These are phyloP conservation scores for Gloeopeniophorella convolvens DNA, from an alignment of 768 basidiomycete genomes.

Conservation along the genomic window DNA sequence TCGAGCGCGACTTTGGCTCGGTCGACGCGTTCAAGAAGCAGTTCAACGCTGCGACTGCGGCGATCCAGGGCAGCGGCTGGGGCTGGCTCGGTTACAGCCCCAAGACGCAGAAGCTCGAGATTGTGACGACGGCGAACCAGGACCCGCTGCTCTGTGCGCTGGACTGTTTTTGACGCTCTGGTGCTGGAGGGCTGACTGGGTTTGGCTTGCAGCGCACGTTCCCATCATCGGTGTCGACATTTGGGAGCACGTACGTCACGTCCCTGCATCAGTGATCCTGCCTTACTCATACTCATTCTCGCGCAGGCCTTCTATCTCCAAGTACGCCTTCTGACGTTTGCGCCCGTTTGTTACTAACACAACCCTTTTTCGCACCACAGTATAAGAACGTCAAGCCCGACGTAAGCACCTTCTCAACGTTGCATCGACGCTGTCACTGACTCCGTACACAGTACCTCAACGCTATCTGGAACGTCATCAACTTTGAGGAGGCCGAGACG, in stretches of 20 bases:
- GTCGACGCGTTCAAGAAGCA: conserved; percentile 79
- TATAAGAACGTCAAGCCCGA: conserved; percentile 93
- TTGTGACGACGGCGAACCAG: conserved; percentile 93
- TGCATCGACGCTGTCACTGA: not conserved
- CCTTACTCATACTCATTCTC: conserved; percentile 45
- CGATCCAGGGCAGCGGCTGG: conserved; percentile 97
- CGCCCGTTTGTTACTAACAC: not conserved
- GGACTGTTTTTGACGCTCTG: conserved; percentile 9
- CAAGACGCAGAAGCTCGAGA: conserved; percentile 67
- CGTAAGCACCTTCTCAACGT: conserved; percentile 42
- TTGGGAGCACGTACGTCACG: conserved; percentile 71
- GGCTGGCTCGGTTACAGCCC: conserved; percentile 89
- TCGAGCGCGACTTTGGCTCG: conserved; percentile 79
- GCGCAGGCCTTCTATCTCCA: conserved; percentile 16
- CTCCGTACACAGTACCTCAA: conserved; percentile 65
- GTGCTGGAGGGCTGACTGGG: not conserved
- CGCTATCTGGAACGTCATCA: conserved; percentile 94
- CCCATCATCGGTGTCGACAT: conserved; percentile 96
- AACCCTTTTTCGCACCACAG: conserved; percentile 29
- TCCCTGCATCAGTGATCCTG: conserved; percentile 4
- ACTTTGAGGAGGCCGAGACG: conserved; percentile 88
- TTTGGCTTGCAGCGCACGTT: conserved; percentile 54
- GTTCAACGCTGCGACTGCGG: conserved; percentile 84
- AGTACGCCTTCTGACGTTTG: not conserved
- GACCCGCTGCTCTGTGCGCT: conserved; percentile 70